Evolutionary conservation across 2,329 filamentous ascomycete species (phyloP), one percentile per base, ranked within the genome.

Genomic region (Cercospora zeina): DNA sequence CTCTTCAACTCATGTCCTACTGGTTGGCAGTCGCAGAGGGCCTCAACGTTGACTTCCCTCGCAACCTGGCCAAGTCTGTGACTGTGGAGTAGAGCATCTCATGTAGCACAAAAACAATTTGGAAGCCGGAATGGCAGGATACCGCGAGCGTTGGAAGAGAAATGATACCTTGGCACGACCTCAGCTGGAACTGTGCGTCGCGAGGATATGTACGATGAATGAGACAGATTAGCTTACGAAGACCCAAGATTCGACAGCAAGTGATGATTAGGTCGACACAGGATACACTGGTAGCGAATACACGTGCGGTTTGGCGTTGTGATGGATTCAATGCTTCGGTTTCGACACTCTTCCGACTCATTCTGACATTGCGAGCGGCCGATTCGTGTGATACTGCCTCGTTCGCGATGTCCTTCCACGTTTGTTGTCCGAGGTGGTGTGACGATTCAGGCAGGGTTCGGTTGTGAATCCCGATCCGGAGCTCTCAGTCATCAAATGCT

Each of bases 1-100:
- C 95, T 57, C 85, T 99, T 73, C 95, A 99, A 83, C 85, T 99
- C 72, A 97, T 99, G 81, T 91, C 95, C 63, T 99, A 99, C 85
- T 97, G 95, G 93, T 87, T 99, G 68, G 95, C 95, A 59, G 93
- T 99, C 72, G 89, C 89, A 69, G 95, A 96, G 82, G 93, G 93
- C 57, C 83, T 97, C 69, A 97, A 99, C 77, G 95, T 99, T 64
- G 95, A 99, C 77, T 97, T 97, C 87, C 95, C 95, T 62, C 89
- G 95, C 74, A 99, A 99, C 83, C 81, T 99, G 81, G 95, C 95
- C 78, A 99, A 99, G 87, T 96, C 92, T 67, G 95, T 99, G 68
- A 99, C 95, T 67, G 95, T 99, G 70, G 95, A 99, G 86, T 99
- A 93, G 65, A 34, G 30, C 14, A 54, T 34, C 4, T 33, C 39